Conservation (phyloP, 805 yeast genomes). For the Lachancea waltii region DNA sequence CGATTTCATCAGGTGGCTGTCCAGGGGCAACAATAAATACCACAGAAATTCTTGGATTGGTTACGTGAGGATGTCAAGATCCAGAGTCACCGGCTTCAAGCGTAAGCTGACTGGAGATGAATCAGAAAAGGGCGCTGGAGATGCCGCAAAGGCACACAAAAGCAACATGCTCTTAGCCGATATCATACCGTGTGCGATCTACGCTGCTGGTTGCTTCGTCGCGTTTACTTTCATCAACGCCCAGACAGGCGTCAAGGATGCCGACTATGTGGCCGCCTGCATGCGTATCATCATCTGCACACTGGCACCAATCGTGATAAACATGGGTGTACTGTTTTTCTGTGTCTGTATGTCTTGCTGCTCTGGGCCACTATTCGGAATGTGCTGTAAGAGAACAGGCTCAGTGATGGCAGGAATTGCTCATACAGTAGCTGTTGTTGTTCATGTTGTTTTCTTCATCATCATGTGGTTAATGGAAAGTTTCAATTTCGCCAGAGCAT, state of each 20-base stretch:
- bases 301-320: constrained; percentile 84
- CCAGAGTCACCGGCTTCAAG: constrained; percentile 82
- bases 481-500: constrained; percentile 79
- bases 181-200: constrained; percentile 60
- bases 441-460: constrained; percentile 82
- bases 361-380: constrained; percentile 90
- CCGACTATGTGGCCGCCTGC: constrained; percentile 56
- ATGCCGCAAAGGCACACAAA: constrained; percentile 77
- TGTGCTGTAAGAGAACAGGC: constrained; percentile 96
- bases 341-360: constrained; percentile 87
- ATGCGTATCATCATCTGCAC: constrained; percentile 73
- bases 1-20: constrained; percentile 83
- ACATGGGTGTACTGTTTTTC: constrained; percentile 76
- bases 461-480: constrained; percentile 97
- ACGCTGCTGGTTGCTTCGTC: constrained; percentile 73
- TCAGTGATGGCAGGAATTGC: constrained; percentile 92
- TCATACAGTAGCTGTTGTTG: constrained; percentile 87
- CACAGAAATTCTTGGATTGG: constrained; percentile 89
- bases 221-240: constrained; percentile 80
- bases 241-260: constrained; percentile 68
- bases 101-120: constrained; percentile 64
- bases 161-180: constrained; percentile 65
- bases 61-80: constrained; percentile 72
- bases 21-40: constrained; percentile 87
- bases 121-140: constrained; percentile 80